Evolutionary conservation across 169 alveolate species (phyloP), one percentile per base, ranked within the genome.

Genomic region (Plasmodium berghei): DNA sequence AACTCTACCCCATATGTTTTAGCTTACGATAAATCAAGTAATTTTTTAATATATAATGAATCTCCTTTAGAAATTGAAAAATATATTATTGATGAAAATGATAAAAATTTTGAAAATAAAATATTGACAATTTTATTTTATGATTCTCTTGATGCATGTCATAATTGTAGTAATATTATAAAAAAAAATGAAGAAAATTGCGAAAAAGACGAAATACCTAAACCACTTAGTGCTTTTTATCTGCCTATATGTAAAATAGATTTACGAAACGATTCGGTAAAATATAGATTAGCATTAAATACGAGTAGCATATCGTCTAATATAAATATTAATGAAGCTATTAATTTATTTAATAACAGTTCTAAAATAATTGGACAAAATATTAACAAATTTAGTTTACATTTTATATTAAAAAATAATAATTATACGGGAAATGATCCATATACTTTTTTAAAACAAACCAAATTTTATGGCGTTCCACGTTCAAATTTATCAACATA

Each of bases 41-140:
- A 75, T 67, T 75, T 75, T 75, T 75, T 63, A 63, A 75, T 67
- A 9, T 75, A 75, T 63, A 75, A 74, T 75, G 89, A 75, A 40
- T 75, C 89, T 8, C 89, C 89, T 22, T 24, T 75, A 63, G 89
- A 75, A 75, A 75, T 75, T 24, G 89, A 75, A 49, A 75, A 75
- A 63, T 75, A 75, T 56, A 75, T 75, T 62, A 75, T 75, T 26
- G 89, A 75, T 49, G 49, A 66, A 14, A 75, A 55, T 75, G 73
- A 62, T 24, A 74, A 75, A 8, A 20, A 63, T 75, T 75, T 75
- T 67, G 77, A 75, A 75, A 75, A 22, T 40, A 75, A 74, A 16
- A 74, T 75, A 8, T 42, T 75, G 49, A 75, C 89, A 5, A 75
- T 75, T 8, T 26, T 75, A 49, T 75, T 75, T 75, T 75, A 75